Evolutionary conservation across 2,329 filamentous ascomycete genomes (phyloP).

Genomic region (Fusarium sp.): DNA sequence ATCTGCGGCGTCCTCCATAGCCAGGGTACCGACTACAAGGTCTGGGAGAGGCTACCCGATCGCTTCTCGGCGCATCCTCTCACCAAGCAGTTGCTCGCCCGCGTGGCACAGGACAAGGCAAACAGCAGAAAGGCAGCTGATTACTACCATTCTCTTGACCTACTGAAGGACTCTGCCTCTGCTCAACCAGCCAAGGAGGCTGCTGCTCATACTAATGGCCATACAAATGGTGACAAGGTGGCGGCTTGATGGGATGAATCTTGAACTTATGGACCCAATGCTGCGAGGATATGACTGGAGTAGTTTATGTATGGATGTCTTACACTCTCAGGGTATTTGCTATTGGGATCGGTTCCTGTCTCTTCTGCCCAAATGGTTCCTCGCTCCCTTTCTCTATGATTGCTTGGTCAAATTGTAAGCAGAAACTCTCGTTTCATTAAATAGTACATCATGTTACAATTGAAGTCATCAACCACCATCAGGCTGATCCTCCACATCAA

Average conservation of each 20-base stretch:
- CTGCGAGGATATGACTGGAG: neutral
- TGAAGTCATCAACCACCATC: neutral
- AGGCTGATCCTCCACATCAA: neutral
- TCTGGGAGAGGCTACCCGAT: conserved; percentile 22
- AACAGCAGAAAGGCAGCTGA: neutral
- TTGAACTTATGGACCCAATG: neutral
- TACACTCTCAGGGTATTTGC: neutral
- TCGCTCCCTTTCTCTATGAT: neutral
- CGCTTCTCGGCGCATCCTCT: conserved; percentile 13
- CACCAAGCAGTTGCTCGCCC: neutral
- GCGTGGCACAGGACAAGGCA: neutral
- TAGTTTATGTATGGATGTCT: neutral
- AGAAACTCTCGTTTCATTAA: neutral
- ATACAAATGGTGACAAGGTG: neutral
- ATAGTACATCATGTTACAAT: neutral
- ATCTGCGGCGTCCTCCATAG: conserved; percentile 12
- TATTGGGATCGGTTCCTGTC: neutral
- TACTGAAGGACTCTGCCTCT: neutral
- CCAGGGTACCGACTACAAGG: conserved; percentile 9
- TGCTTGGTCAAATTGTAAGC: neutral
- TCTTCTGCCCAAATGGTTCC: neutral
- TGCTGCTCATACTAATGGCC: neutral
- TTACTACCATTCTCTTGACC: conserved; percentile 12
- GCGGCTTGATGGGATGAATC: neutral
- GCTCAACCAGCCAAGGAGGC: neutral